phyloP scores from a whole-genome alignment of 805 yeast species.

The Metschnikowia peoriensis region DNA sequence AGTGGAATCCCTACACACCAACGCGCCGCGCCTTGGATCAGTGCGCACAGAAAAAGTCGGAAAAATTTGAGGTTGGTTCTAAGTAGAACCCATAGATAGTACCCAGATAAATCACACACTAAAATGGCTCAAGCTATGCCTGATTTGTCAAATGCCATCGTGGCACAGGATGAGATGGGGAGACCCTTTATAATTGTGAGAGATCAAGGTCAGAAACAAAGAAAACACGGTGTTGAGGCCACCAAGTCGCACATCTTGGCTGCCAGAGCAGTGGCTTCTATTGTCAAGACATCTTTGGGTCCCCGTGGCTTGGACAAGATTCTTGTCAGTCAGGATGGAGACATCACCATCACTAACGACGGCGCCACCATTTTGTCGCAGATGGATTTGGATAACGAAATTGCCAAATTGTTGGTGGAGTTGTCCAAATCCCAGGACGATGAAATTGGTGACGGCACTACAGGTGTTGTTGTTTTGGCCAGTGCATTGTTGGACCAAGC shows the following conservation, averaged over 20 bases:
- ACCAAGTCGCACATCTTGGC: slow-evolving; percentile 85
- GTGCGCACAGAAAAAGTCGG: slow-evolving; percentile 9
- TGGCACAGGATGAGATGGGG: slow-evolving; percentile 99
- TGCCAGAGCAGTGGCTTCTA: slow-evolving; percentile 90
- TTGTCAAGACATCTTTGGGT: slow-evolving; percentile 89
- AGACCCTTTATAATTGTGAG: slow-evolving; percentile 97
- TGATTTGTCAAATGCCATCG: slow-evolving; percentile 95
- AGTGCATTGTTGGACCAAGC: slow-evolving; percentile 95
- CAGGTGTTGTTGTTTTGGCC: slow-evolving; percentile 97
- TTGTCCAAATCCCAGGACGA: slow-evolving; percentile 94
- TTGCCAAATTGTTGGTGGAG: slow-evolving; percentile 93
- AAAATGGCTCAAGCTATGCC: slow-evolving; percentile 51
- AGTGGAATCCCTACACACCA: not conserved
- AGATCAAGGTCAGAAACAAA: slow-evolving; percentile 77
- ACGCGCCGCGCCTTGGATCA: slow-evolving; percentile 6
- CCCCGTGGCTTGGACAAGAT: slow-evolving; percentile 99
- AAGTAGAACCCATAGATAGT: not conserved
- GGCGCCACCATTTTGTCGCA: slow-evolving; percentile 96
- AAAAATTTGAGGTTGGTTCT: slow-evolving; percentile 4
- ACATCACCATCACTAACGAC: slow-evolving; percentile 95
- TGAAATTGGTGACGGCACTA: slow-evolving; percentile 98
- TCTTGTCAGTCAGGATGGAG: slow-evolving; percentile 93
- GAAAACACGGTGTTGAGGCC: slow-evolving; percentile 48
- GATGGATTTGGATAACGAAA: slow-evolving; percentile 94
- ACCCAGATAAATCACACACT: slow-evolving; percentile 2